Evolutionary conservation across 345 rosid genomes (phyloP).

Genomic region (Hibiscus mutabilis): DNA sequence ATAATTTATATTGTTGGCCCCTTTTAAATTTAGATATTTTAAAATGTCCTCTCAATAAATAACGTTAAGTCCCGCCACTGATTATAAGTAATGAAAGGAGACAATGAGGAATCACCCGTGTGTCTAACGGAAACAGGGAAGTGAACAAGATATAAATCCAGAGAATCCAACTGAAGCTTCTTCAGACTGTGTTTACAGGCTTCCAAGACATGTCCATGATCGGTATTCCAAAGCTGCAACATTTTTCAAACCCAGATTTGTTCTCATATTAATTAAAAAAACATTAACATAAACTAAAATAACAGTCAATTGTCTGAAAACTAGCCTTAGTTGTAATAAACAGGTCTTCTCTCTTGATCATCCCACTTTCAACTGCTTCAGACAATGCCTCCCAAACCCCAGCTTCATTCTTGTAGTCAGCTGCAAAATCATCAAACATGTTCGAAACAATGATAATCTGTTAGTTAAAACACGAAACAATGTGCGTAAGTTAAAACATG

Average conservation of each 20-base stretch:
- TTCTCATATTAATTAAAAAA: background rate
- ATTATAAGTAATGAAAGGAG: background rate
- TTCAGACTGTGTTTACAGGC: conserved; percentile 84
- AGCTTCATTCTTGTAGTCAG: background rate
- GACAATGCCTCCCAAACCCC: background rate
- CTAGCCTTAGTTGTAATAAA: background rate
- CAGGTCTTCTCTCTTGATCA: background rate
- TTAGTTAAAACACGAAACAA: too few relatives aligned
- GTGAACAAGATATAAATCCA: conserved; percentile 84
- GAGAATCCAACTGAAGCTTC: conserved; percentile 80
- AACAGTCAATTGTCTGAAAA: background rate
- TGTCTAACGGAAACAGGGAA: conserved; percentile 78
- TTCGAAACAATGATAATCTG: background rate
- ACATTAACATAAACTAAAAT: background rate
- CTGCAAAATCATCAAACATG: background rate
- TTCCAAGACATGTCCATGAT: conserved; percentile 81
- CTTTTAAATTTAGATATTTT: too few relatives aligned
- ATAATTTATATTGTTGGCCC: too few relatives aligned
- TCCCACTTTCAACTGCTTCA: background rate
- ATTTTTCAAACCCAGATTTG: background rate
- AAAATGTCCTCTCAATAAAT: too few relatives aligned
- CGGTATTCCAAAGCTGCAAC: conserved; percentile 89
- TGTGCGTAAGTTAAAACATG: too few relatives aligned
- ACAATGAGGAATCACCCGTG: conserved; percentile 41
- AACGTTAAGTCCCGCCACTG: too few relatives aligned